A percentile compares a stretch with the other conserved stretches of the same genome.
Conservation (phyloP, 2,329 filamentous ascomycete genomes). For the Alternaria brassicicola region DNA sequence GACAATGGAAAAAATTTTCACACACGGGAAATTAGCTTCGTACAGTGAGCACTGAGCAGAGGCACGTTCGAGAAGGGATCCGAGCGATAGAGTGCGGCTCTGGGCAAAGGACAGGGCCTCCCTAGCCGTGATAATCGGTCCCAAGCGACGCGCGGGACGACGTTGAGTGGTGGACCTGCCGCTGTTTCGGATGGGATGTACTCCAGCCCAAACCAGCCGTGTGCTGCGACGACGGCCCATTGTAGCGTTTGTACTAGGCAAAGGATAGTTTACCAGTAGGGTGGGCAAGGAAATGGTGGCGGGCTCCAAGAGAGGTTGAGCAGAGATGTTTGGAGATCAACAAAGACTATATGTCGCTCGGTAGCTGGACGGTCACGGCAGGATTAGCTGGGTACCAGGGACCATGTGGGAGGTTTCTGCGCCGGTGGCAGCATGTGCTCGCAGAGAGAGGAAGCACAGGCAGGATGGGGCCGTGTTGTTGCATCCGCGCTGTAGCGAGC, state of each 20-base stretch:
- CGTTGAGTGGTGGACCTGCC: constrained; percentile 40
- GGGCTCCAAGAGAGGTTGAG: constrained; percentile 20
- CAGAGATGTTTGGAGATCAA: constrained; percentile 12
- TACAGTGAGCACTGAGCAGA: constrained; percentile 30
- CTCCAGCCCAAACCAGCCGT: constrained; percentile 25
- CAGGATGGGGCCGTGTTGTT: constrained; percentile 29
- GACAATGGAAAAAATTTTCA: constrained; percentile 44
- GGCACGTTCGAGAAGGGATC: constrained; percentile 34
- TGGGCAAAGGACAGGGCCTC: constrained; percentile 38
- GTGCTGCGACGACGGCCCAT: constrained; percentile 35
- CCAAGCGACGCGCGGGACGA: constrained; percentile 34
- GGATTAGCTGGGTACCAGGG: constrained; percentile 23
- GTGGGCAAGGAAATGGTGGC: constrained; percentile 15
- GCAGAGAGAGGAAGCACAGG: constrained; percentile 19
- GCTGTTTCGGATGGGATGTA: constrained; percentile 32
- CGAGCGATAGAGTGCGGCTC: constrained; percentile 46
- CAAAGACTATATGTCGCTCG: constrained; percentile 17
- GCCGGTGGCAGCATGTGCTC: constrained; percentile 28
- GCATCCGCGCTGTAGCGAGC: constrained; percentile 33
- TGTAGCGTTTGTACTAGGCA: constrained; percentile 29
- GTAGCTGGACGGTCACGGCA: constrained; percentile 27
- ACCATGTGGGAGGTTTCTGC: constrained; percentile 28
- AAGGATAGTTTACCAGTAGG: constrained; percentile 9
- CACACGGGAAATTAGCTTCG: constrained; percentile 44
- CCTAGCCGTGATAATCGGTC: constrained; percentile 27